These are phyloP conservation scores for Handroanthus guayacan DNA, from an alignment of 257 asterid species.

Conservation along the genomic window DNA sequence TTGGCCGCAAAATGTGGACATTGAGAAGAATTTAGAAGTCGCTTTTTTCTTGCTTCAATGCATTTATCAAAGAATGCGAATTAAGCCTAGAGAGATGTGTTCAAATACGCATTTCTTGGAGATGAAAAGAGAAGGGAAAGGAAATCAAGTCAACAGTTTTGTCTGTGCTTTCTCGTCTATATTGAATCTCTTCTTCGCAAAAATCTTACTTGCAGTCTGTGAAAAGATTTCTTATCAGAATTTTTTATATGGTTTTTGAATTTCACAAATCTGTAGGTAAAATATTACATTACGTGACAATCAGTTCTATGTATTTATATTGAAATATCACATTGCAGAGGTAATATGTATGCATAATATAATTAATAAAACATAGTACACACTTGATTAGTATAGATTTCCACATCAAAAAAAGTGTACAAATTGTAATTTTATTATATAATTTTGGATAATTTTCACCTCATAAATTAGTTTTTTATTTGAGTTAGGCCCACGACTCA, in stretches of 20 bases:
- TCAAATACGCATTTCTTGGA: slow-evolving; percentile 16
- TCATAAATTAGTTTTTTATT: too few species aligned
- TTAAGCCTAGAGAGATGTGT: slow-evolving; percentile 12
- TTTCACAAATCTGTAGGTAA: too few species aligned
- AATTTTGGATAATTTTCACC: too few species aligned
- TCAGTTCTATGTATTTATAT: too few species aligned
- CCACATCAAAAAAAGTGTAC: too few species aligned
- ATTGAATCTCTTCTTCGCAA: background rate
- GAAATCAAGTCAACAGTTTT: background rate
- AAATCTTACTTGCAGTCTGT: slow-evolving; percentile 24
- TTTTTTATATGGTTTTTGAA: background rate
- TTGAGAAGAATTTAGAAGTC: background rate
- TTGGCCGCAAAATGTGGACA: background rate
- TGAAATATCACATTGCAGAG: too few species aligned
- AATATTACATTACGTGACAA: too few species aligned
- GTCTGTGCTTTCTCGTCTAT: background rate
- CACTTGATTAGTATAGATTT: too few species aligned
- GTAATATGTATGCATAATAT: too few species aligned
- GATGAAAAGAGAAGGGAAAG: background rate
- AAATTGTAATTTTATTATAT: too few species aligned
- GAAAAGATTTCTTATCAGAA: slow-evolving; percentile 14
- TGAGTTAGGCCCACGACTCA: too few species aligned
- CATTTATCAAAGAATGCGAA: background rate
- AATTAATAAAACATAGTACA: too few species aligned
- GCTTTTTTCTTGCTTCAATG: background rate